Conservation (phyloP, 768 basidiomycete species). For the Nidularia sp. region DNA sequence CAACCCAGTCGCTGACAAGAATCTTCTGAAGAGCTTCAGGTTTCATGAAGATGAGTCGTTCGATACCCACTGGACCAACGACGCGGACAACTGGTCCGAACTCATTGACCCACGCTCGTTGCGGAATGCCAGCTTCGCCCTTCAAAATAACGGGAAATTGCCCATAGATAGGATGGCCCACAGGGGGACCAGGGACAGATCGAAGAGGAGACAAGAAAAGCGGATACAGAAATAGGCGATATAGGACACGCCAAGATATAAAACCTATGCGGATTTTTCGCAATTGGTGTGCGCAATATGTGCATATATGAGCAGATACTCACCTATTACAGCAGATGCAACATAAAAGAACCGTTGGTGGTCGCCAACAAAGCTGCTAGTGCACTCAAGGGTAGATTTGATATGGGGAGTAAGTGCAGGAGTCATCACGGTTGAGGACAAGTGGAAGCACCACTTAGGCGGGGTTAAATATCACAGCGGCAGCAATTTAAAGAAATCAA, state of each 20-base stretch:
- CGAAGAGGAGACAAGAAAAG: conserved; percentile 23
- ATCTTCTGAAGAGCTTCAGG: conserved; percentile 43
- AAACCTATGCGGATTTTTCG: not conserved
- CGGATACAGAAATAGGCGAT: conserved; percentile 25
- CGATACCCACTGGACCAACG: conserved; percentile 41
- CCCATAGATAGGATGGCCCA: conserved; percentile 24
- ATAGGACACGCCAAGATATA: conserved; percentile 7
- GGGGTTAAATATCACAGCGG: too few relatives aligned
- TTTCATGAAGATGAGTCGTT: conserved; percentile 38
- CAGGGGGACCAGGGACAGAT: conserved; percentile 19
- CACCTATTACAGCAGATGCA: not conserved
- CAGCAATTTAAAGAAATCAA: too few relatives aligned
- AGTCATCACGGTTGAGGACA: too few relatives aligned
- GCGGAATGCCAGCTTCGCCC: conserved; percentile 37
- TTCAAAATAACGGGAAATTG: conserved; percentile 32
- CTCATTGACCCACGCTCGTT: conserved; percentile 41
- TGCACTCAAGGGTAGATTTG: not conserved
- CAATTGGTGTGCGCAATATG: not conserved
- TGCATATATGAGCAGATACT: not conserved
- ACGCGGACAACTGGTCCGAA: conserved; percentile 39
- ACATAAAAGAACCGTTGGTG: not conserved
- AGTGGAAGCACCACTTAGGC: too few relatives aligned
- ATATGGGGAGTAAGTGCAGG: too few relatives aligned
- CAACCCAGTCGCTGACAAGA: conserved; percentile 37
- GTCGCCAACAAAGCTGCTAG: not conserved